Percentiles rank a stretch among this genome's conserved stretches.
Evolutionary conservation across 139 green algal genomes (phyloP).

Genomic region (Volvox africanus): DNA sequence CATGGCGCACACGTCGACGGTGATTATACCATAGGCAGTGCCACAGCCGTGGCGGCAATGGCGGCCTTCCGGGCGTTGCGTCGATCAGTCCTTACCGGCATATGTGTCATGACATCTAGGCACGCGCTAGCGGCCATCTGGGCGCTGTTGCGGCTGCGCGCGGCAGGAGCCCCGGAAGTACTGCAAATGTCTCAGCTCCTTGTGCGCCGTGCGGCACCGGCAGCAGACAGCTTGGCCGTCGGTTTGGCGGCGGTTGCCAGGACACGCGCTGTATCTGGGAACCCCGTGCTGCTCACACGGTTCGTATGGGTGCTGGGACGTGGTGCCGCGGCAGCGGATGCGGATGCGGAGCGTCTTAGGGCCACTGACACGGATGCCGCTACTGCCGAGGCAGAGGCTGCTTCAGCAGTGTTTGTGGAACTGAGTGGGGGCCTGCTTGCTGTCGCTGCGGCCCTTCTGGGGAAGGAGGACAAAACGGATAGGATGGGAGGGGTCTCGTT

Average conservation of each 20-base stretch:
- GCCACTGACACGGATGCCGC: not conserved
- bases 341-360: not conserved
- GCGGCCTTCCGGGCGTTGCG: not conserved
- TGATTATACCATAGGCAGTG: not conserved
- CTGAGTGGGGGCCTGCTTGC: not conserved
- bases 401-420: not conserved
- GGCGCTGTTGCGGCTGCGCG: not conserved
- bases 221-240: not conserved
- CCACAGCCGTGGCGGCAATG: not conserved
- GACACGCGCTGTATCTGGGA: not conserved
- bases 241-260: not conserved
- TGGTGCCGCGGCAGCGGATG: not conserved
- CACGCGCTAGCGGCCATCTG: not conserved
- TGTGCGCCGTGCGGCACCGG: not conserved
- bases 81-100: not conserved
- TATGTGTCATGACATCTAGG: not conserved
- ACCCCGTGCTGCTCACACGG: not conserved
- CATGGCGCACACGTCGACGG: no score
- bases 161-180: not conserved
- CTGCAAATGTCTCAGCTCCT: not conserved
- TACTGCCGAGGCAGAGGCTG: not conserved
- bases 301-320: conserved; percentile 23
- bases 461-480: not conserved
- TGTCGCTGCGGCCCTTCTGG: not conserved
- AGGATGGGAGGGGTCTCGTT: not conserved